These are phyloP conservation scores for Aspergillus transmontanensis DNA, from an alignment of 2,329 filamentous ascomycete genomes.

Conservation along the genomic window DNA sequence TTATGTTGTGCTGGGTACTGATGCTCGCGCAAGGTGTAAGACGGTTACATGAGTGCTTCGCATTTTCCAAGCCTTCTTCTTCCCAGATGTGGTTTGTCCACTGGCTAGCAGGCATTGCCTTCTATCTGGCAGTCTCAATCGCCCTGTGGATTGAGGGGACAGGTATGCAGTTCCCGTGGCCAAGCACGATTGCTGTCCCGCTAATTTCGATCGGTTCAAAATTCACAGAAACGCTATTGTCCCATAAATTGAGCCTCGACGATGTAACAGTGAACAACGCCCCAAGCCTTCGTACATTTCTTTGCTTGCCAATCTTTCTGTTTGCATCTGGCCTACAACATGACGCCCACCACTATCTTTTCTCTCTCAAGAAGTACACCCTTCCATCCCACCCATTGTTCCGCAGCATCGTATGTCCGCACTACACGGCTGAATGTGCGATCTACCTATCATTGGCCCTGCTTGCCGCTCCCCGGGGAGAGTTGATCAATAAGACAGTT, in stretches of 20 bases:
- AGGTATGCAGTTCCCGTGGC: constrained; percentile 51
- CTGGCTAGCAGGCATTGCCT: constrained; percentile 76
- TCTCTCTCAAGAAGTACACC: constrained; percentile 76
- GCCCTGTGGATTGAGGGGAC: constrained; percentile 84
- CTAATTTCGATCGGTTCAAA: background rate
- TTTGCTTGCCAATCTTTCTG: constrained; percentile 66
- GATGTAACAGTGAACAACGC: constrained; percentile 42
- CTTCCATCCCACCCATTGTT: constrained; percentile 76
- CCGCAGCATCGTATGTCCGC: constrained; percentile 73
- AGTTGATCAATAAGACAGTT: constrained; percentile 71
- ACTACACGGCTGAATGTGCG: constrained; percentile 86
- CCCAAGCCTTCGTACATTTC: constrained; percentile 54
- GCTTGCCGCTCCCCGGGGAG: constrained; percentile 68
- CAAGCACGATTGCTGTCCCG: background rate
- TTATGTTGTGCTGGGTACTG: constrained; percentile 68
- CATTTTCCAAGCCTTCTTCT: constrained; percentile 65
- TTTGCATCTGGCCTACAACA: constrained; percentile 74
- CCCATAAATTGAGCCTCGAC: constrained; percentile 34
- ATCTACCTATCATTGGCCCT: constrained; percentile 81
- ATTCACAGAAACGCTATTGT: constrained; percentile 33
- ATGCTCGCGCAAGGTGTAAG: constrained; percentile 75
- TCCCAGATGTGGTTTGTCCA: constrained; percentile 85
- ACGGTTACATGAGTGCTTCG: constrained; percentile 73
- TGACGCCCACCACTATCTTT: constrained; percentile 70
- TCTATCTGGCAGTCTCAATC: constrained; percentile 73